phyloP scores from a whole-genome alignment of 176 grass and related monocot genomes.

The Carex pumila region DNA sequence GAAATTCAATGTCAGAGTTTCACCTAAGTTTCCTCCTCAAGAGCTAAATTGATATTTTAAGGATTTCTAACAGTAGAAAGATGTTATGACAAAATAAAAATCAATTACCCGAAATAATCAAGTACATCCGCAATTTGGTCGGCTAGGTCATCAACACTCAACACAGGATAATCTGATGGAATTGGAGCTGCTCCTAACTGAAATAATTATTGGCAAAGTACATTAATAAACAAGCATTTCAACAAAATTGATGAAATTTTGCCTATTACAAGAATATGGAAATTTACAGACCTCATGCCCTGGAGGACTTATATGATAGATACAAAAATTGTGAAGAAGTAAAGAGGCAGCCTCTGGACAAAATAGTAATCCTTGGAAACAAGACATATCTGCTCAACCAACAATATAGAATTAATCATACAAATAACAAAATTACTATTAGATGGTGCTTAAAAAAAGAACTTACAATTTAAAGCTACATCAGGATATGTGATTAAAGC shows the following conservation, averaged over 20 bases:
- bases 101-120: conserved; percentile 81
- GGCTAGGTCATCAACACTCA: conserved; percentile 66
- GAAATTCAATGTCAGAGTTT: background rate
- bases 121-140: conserved; percentile 86
- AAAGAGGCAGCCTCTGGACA: conserved; percentile 82
- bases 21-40: background rate
- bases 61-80: background rate
- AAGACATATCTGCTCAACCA: conserved; percentile 85
- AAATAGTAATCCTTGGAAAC: conserved; percentile 99
- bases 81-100: conserved; percentile 9
- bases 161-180: conserved; percentile 50
- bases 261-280: background rate
- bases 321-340: conserved; percentile 89
- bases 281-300: conserved; percentile 83
- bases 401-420: conserved; percentile 16
- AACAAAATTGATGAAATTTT: conserved; percentile 6
- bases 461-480: conserved; percentile 55
- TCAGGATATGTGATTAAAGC: conserved; percentile 76
- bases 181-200: conserved; percentile 91
- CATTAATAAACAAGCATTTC: conserved; percentile 21
- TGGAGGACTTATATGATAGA: conserved; percentile 92
- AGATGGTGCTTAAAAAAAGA: background rate
- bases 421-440: background rate
- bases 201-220: conserved; percentile 33
- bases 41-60: background rate